These are phyloP conservation scores for Phytophthora multivora DNA, from an alignment of 352 stramenopile genomes.

Conservation along the genomic window DNA sequence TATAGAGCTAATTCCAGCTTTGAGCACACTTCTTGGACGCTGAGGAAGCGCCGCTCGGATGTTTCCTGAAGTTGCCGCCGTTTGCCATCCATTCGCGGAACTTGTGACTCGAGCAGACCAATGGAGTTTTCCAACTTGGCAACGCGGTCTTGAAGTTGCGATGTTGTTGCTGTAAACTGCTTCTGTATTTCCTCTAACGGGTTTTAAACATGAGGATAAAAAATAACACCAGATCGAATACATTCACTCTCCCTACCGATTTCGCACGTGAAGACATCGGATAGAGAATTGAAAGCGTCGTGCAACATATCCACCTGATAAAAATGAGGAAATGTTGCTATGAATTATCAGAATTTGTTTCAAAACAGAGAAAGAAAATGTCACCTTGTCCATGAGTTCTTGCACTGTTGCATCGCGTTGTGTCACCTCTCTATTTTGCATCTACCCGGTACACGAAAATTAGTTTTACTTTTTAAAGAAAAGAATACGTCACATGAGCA, in stretches of 20 bases:
- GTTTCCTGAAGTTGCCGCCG: slow-evolving; percentile 44
- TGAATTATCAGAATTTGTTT: no score
- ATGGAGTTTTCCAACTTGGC: slow-evolving; percentile 40
- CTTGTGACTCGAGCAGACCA: slow-evolving; percentile 37
- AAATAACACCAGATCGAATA: background rate
- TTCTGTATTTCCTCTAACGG: slow-evolving; percentile 41
- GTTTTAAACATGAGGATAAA: background rate
- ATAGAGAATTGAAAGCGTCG: slow-evolving; percentile 61
- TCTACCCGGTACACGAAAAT: slow-evolving; percentile 32
- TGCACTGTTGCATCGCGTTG: slow-evolving; percentile 57
- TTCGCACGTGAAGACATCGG: slow-evolving; percentile 61
- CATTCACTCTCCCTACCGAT: slow-evolving; percentile 25
- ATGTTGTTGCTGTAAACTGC: slow-evolving; percentile 23
- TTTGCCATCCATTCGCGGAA: slow-evolving; percentile 43
- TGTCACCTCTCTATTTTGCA: slow-evolving; percentile 46
- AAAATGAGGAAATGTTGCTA: background rate
- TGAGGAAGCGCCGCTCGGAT: slow-evolving; percentile 44
- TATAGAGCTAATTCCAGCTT: slow-evolving; percentile 55
- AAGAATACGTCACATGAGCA: no score
- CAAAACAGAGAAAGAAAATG: background rate
- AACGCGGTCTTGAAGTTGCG: slow-evolving; percentile 38
- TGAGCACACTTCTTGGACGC: slow-evolving; percentile 50
- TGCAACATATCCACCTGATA: slow-evolving; percentile 51
- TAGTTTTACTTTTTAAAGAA: background rate
- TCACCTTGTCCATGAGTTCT: slow-evolving; percentile 45